phyloP scores from a whole-genome alignment of 1,284 basidiomycete genomes.

The Inonotus hispidus region DNA sequence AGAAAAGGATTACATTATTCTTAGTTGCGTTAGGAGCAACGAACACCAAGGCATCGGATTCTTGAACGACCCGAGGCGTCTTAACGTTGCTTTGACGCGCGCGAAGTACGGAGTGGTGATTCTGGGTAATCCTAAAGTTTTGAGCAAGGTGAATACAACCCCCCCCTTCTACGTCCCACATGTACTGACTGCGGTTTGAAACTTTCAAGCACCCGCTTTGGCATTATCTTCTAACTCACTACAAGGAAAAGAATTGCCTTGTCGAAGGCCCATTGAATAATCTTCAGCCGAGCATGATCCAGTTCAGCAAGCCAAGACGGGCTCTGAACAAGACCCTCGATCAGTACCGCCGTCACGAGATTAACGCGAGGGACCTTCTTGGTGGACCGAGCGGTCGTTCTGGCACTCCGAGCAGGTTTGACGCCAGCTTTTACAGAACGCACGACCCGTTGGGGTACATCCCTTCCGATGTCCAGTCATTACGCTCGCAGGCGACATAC shows the following conservation, averaged over 20 bases:
- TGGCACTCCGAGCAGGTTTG: constrained; percentile 87
- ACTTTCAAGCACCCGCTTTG: constrained; percentile 84
- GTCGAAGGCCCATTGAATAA: constrained; percentile 98
- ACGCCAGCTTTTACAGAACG: constrained; percentile 90
- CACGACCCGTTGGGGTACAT: constrained; percentile 94
- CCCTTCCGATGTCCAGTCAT: constrained; percentile 89
- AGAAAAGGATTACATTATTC: constrained; percentile 99
- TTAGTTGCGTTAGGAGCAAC: constrained; percentile 98
- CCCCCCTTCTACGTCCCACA: not conserved
- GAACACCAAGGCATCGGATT: constrained; percentile 99
- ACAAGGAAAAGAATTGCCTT: constrained; percentile 92
- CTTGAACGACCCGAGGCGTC: constrained; percentile 93
- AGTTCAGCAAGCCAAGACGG: constrained; percentile 93
- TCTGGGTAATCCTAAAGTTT: constrained; percentile 95
- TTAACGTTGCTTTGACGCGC: constrained; percentile 96
- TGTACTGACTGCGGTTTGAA: constrained; percentile 13
- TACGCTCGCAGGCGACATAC: constrained; percentile 92
- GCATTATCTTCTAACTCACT: constrained; percentile 98
- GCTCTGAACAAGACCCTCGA: constrained; percentile 83
- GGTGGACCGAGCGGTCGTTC: constrained; percentile 43
- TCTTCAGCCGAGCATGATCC: constrained; percentile 96
- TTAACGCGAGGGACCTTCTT: constrained; percentile 56
- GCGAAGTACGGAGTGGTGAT: constrained; percentile 99
- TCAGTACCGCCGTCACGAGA: constrained; percentile 86
- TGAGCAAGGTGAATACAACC: constrained; percentile 79